Evolutionary conservation across 495 filamentous ascomycete genomes (phyloP).

Genomic region (Cladorrhinum samala): DNA sequence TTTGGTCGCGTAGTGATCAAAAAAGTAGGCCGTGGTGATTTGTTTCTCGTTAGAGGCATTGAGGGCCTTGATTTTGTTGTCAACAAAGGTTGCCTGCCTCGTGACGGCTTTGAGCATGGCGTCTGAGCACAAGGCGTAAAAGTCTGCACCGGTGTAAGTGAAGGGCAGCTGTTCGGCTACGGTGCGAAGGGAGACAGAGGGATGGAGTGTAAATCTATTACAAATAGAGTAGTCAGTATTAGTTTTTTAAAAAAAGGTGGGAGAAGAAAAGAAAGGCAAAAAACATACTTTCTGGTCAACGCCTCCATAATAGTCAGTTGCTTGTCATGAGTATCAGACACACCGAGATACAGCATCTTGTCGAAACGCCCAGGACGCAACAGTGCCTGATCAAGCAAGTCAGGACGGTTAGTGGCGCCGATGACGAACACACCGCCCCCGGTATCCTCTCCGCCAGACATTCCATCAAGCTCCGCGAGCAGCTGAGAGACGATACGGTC

Average conservation of each 20-base stretch:
- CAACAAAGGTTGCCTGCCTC: slow-evolving; percentile 75
- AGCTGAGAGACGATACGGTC: slow-evolving; percentile 96
- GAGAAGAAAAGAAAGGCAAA: neutral
- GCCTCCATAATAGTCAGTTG: slow-evolving; percentile 92
- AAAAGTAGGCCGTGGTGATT: slow-evolving; percentile 87
- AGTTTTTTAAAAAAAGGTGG: neutral
- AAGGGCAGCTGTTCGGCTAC: slow-evolving; percentile 79
- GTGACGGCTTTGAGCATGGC: slow-evolving; percentile 99
- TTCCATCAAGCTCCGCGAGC: slow-evolving; percentile 91
- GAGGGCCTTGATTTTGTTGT: slow-evolving; percentile 68
- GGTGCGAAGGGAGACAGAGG: slow-evolving; percentile 62
- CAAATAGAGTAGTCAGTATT: neutral
- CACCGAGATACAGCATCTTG: slow-evolving; percentile 97
- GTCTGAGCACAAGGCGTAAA: slow-evolving; percentile 94
- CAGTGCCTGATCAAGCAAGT: slow-evolving; percentile 86
- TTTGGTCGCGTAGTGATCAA: slow-evolving; percentile 78
- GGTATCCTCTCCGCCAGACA: slow-evolving; percentile 84
- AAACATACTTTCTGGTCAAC: slow-evolving; percentile 76
- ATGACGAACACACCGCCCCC: slow-evolving; percentile 93
- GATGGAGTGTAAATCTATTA: slow-evolving; percentile 70
- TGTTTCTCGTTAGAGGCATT: slow-evolving; percentile 35
- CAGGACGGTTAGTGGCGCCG: slow-evolving; percentile 91
- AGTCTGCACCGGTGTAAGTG: slow-evolving; percentile 94
- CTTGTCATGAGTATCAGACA: slow-evolving; percentile 94
- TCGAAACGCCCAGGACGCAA: slow-evolving; percentile 91